Conservation (phyloP, 2,329 filamentous ascomycete genomes). For the Dothideomycetes sp. region DNA sequence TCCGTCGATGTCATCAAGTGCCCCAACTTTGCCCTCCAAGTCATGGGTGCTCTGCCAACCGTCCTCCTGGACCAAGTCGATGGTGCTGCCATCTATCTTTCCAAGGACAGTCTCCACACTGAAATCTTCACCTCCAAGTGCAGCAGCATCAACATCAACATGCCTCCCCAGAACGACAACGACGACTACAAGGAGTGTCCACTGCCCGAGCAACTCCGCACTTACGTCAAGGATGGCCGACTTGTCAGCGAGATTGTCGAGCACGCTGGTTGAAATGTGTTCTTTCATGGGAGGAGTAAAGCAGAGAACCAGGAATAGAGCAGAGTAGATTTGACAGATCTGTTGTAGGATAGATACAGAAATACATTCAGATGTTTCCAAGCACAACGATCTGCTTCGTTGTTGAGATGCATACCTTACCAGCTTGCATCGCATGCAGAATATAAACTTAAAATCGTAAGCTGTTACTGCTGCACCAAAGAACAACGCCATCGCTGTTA, state of each 20-base stretch:
- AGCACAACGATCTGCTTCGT: no score
- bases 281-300: no score
- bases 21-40: conserved; percentile 76
- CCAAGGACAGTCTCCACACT: conserved; percentile 65
- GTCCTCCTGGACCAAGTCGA: conserved; percentile 90
- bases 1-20: conserved; percentile 94
- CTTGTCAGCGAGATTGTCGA: conserved; percentile 91
- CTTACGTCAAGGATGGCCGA: conserved; percentile 64
- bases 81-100: conserved; percentile 76
- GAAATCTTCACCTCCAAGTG: conserved; percentile 89
- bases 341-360: no score
- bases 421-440: no score
- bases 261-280: conserved; percentile 67
- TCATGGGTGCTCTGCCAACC: conserved; percentile 76
- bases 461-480: no score
- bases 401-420: no score
- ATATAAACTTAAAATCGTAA: no score
- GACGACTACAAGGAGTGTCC: conserved; percentile 83
- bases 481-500: no score
- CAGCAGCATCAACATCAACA: conserved; percentile 75
- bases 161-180: conserved; percentile 58
- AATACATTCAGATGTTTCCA: no score
- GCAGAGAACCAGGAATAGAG: no score
- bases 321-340: no score
- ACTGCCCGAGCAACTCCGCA: conserved; percentile 84